Conservation (phyloP, 2,329 filamentous ascomycete genomes). For the Magnaporthiopsis rhizophila region DNA sequence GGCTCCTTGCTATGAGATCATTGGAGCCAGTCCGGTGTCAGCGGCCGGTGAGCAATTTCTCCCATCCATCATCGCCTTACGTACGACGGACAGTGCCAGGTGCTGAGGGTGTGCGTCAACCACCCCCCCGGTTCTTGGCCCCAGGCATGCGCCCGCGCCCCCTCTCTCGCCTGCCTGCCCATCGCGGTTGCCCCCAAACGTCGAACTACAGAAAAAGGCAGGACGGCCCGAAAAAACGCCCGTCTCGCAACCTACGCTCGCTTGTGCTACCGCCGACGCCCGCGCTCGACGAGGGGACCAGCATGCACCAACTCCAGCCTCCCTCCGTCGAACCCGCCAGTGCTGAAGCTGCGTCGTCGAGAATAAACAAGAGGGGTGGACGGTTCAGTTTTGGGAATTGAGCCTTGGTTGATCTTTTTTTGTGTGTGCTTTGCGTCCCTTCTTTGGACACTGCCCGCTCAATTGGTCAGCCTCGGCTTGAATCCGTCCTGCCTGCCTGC, state of each 20-base stretch:
- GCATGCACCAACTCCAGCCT: neutral
- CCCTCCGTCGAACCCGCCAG: neutral
- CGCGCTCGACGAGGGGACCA: neutral
- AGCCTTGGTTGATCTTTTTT: neutral
- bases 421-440: neutral
- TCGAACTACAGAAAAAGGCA: neutral
- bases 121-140: no score
- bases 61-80: neutral
- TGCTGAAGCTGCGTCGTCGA: neutral
- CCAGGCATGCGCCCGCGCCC: no score
- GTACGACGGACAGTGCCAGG: neutral
- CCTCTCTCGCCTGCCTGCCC: no score
- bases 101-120: no score
- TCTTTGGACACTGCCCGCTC: neutral
- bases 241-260: neutral
- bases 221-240: neutral
- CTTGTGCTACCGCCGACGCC: neutral
- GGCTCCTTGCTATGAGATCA: no score
- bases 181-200: neutral
- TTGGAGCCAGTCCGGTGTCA: neutral
- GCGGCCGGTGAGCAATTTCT: neutral
- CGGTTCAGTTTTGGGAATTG: neutral
- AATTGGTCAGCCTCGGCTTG: neutral
- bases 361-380: neutral
- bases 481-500: no score